A percentile compares a stretch with the other conserved stretches of the same genome.
These are phyloP conservation scores for Sclerotinia minor DNA, from an alignment of 2,329 filamentous ascomycete genomes.

Conservation along the genomic window DNA sequence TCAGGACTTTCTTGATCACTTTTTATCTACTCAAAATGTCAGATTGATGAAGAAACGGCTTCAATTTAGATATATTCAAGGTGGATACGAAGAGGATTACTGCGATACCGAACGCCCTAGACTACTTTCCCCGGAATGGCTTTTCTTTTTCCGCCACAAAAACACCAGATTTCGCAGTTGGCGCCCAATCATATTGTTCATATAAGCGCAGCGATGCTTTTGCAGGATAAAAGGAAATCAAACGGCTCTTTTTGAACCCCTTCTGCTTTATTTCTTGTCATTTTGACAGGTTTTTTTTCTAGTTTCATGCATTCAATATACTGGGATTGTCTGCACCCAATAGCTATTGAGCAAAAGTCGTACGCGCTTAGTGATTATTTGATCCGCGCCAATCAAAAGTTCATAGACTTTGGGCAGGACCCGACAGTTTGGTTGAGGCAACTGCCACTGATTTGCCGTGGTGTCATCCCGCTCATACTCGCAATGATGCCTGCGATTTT, in stretches of 20 bases:
- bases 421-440: conserved; percentile 19
- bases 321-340: background rate
- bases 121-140: background rate
- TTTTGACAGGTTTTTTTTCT: conserved; percentile 9
- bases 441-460: conserved; percentile 1
- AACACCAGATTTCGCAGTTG: background rate
- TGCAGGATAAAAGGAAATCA: background rate
- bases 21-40: background rate
- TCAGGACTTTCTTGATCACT: background rate
- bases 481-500: background rate
- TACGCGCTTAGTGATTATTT: conserved; percentile 1
- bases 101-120: background rate
- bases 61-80: background rate
- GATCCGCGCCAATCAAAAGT: background rate
- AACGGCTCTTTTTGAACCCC: background rate
- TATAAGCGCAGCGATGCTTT: background rate
- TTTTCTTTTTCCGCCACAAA: background rate
- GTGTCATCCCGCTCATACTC: conserved; percentile 14
- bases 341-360: background rate
- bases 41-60: background rate
- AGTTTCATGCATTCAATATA: conserved; percentile 7
- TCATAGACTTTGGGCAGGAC: background rate
- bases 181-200: conserved; percentile 6
- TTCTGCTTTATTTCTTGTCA: background rate
- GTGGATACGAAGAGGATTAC: background rate